Conservation (phyloP, 2,329 filamentous ascomycete genomes). For the Colletotrichum tamarilloi region DNA sequence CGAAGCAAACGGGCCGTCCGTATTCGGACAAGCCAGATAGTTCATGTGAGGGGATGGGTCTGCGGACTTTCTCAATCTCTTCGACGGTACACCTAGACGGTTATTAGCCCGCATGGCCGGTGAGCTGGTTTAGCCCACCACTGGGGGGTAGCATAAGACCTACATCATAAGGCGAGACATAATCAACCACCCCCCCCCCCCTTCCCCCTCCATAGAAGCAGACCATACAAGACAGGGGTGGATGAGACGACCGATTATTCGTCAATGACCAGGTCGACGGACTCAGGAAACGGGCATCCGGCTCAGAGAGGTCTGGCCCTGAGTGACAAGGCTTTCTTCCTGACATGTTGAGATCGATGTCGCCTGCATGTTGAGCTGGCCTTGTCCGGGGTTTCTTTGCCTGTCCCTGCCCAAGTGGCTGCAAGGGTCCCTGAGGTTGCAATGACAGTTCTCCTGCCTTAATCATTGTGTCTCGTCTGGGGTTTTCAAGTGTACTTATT, state of each 20-base stretch:
- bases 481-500: neutral
- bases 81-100: conserved; percentile 2
- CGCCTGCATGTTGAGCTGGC: conserved; percentile 42
- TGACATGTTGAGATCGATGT: conserved; percentile 40
- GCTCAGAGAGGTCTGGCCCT: conserved; percentile 11
- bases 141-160: neutral
- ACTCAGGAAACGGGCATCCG: conserved; percentile 24
- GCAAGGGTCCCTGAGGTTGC: neutral
- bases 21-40: conserved; percentile 15
- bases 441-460: neutral
- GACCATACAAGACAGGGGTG: conserved; percentile 18
- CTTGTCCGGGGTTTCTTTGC: neutral
- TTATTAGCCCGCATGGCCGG: conserved; percentile 9
- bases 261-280: conserved; percentile 10
- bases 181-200: neutral
- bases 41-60: conserved; percentile 38
- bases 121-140: neutral
- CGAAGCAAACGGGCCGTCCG: conserved; percentile 1
- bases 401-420: conserved; percentile 9
- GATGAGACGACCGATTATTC: neutral
- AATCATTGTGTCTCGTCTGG: neutral
- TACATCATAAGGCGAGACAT: conserved; percentile 14
- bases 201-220: neutral
- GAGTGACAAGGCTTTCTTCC: neutral
- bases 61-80: conserved; percentile 38